Base-by-base conservation (phyloP, 768 basidiomycete species). In the Tylopilus sp. region DNA sequence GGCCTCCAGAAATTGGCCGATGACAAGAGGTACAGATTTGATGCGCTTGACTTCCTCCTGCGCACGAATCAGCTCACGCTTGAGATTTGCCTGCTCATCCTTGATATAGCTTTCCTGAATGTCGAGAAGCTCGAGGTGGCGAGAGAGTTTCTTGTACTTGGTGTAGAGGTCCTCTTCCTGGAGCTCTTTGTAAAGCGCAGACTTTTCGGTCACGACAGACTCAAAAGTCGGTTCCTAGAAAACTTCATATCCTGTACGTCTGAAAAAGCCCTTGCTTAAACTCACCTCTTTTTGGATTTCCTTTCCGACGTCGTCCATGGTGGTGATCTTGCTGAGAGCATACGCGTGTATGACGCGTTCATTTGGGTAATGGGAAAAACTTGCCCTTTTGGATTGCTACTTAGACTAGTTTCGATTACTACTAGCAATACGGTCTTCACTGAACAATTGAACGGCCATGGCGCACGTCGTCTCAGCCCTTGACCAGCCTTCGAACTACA, bases 31-130 rank as follows among this genome's bases (percentile, higher is more conserved):
- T 7, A 99, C 97, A 48, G 92, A 92, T 74, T 98, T 94, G 69
- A 99, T 99, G 53, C 97, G 90, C 74, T 98, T 97, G 67, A 99
- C 97, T 74, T 99, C 97, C 71, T 99, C 97, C 68, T 99, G 97
- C 1, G 97, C 97, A 52, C 97, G 92, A 60, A 98, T 89, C 56
- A 99, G 87, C 73, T 99, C 97, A 45, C 96, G 86, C 72, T 98
- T 96, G 51, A 99, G 84, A 66, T 98, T 98, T 16, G 91, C 91
- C 64, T 97, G 95, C 71, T 99, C 97, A 63, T 99, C 96, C 69
- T 98, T 96, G 73, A 99, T 97, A 70, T 98, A 99, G 74, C 89
- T 89, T 73, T 98, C 90, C 64, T 89, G 87, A 25, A 93, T 92
- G 48, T 92, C 89, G 33, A 98, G 84, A 77, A 99, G 92, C 67